Base-by-base conservation (phyloP, 192 early-diverging fungal genomes). In the Allomyces macrogynus region DNA sequence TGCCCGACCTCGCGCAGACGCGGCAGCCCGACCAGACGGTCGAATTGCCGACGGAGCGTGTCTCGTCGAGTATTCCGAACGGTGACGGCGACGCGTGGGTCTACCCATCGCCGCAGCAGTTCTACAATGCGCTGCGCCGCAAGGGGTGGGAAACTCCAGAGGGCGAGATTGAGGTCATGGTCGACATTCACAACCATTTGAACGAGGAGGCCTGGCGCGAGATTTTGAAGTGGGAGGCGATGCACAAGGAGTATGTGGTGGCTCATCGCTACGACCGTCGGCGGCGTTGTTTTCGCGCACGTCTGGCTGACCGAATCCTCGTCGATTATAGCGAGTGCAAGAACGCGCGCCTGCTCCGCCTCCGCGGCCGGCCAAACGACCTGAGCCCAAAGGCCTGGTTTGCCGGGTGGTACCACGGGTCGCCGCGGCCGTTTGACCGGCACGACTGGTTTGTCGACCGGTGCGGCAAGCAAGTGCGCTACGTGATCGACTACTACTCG, bases 151-250 rank as follows among this genome's bases (percentile, higher is more conserved):
- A 89, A 26, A 87, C 89, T 0, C 90, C 90, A 9, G 89, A 88
- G 65, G 81, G 84, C 57, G 81, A 86, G 43, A 79, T 93, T 49
- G 86, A 89, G 62, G 84, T 84, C 1, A 95, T 98, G 88, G 95
- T 98, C 0, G 86, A 92, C 68, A 98, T 98, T 71, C 95, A 98
- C 75, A 98, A 98, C 70, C 93, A 91, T 67, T 78, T 98, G 69
- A 98, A 98, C 71, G 95, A 98, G 69, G 87, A 85, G 64, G 89
- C 89, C 43, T 97, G 94, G 94, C 75, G 84, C 44, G 91, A 98
- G 74, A 88, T 98, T 42, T 72, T 90, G 62, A 88, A 90, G 72
- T 98, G 95, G 95, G 95, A 98, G 69, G 67, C 73, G 10, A 74
- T 79, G 67, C 78, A 79, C 60, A 68, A 78, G 42, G 78, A 72